phyloP scores from a whole-genome alignment of 129 eudicot species.

The Tanacetum coccineum region DNA sequence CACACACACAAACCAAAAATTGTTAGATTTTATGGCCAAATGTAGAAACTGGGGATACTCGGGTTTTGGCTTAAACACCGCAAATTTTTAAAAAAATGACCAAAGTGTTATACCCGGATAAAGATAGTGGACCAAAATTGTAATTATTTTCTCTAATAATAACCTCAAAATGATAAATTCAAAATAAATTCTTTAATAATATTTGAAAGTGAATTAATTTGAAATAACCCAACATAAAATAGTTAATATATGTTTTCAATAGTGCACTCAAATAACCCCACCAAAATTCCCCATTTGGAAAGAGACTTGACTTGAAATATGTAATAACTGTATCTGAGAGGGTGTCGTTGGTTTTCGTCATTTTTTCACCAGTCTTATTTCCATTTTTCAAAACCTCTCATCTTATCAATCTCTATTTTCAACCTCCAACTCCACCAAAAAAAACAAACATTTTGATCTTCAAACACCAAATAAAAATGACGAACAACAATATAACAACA shows the following conservation, averaged over 20 bases:
- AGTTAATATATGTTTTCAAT: background rate
- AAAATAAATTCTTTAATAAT: no score
- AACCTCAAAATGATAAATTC: no score
- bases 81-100: no score
- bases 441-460: background rate
- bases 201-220: background rate
- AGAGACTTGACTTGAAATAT: constrained; percentile 12
- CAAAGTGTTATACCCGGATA: no score
- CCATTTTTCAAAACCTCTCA: background rate
- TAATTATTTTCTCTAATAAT: no score
- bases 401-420: constrained; percentile 10
- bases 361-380: constrained; percentile 15
- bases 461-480: background rate
- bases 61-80: no score
- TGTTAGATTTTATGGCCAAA: no score
- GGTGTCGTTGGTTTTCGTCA: constrained; percentile 35
- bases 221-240: no score
- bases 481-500: constrained; percentile 30
- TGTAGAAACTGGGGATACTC: no score
- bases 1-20: no score
- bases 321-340: background rate
- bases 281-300: constrained; percentile 16
- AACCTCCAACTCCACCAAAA: no score
- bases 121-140: no score
- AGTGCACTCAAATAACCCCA: background rate